A percentile compares a stretch with the other conserved stretches of the same genome.
Conservation (phyloP, 2,329 filamentous ascomycete genomes). For the Neofusicoccum ribis region DNA sequence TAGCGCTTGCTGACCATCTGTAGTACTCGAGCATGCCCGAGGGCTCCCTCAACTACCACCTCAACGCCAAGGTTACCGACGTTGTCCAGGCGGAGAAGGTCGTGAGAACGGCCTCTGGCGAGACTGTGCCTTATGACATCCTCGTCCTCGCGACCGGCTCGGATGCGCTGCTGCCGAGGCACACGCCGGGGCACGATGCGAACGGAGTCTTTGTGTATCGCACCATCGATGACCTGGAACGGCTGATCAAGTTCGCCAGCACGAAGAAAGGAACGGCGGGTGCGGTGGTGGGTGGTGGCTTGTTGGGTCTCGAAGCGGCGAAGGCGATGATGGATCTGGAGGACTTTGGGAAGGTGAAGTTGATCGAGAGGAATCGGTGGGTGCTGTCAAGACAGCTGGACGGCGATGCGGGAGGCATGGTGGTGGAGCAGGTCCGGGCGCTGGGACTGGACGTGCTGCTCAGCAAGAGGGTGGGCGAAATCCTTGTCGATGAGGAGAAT, state of each 20-base stretch:
- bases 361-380: constrained; percentile 83
- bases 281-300: constrained; percentile 78
- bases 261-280: constrained; percentile 67
- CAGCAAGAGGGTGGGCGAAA: constrained; percentile 71
- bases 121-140: constrained; percentile 72
- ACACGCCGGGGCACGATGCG: constrained; percentile 76
- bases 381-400: constrained; percentile 82
- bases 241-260: constrained; percentile 71
- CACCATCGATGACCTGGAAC: constrained; percentile 78
- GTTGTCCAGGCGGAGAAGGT: constrained; percentile 65
- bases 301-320: constrained; percentile 84
- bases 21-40: constrained; percentile 68
- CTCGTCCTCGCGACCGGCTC: constrained; percentile 85
- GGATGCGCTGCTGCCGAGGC: constrained; percentile 71
- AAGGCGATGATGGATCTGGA: constrained; percentile 89
- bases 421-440: constrained; percentile 76
- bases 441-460: constrained; percentile 79
- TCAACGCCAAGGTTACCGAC: constrained; percentile 72
- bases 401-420: constrained; percentile 74
- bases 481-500: constrained; percentile 67
- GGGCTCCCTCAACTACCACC: constrained; percentile 69
- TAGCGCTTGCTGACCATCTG: background rate
- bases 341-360: constrained; percentile 69
- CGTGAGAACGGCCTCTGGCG: constrained; percentile 69
- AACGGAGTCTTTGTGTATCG: constrained; percentile 87